phyloP scores from a whole-genome alignment of 805 yeast genomes.

The Candida tammaniensis region DNA sequence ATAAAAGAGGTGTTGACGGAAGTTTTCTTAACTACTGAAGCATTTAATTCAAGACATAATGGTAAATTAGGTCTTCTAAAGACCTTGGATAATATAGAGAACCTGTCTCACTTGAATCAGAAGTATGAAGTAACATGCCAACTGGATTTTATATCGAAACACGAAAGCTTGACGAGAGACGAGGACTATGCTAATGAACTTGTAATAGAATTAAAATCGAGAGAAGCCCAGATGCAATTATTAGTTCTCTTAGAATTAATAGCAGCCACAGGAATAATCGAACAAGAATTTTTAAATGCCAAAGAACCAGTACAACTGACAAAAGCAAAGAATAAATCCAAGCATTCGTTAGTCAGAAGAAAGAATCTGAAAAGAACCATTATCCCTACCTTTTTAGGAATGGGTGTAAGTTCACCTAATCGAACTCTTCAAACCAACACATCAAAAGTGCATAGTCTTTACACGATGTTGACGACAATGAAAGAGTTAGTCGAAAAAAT shows the following conservation, averaged over 20 bases:
- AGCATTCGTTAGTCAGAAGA: conserved; percentile 21
- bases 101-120: background rate
- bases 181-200: conserved; percentile 12
- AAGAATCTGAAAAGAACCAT: conserved; percentile 26
- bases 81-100: conserved; percentile 1
- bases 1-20: conserved; percentile 23
- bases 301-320: conserved; percentile 3
- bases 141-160: conserved; percentile 13
- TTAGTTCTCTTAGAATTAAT: conserved; percentile 47
- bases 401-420: conserved; percentile 23
- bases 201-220: conserved; percentile 42
- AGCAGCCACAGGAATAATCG: conserved; percentile 30
- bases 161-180: conserved; percentile 5
- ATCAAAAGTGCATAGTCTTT: conserved; percentile 16
- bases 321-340: conserved; percentile 23
- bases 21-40: conserved; percentile 31
- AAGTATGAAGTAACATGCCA: conserved; percentile 22
- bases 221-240: conserved; percentile 58
- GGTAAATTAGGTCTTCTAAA: conserved; percentile 26
- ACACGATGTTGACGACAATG: conserved; percentile 23
- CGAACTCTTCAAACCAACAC: conserved; percentile 15
- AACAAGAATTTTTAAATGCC: conserved; percentile 27
- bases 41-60: conserved; percentile 43
- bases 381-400: conserved; percentile 43
- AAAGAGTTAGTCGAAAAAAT: conserved; percentile 51